These are phyloP conservation scores for Fusarium vanettenii DNA, from an alignment of 2,329 filamentous ascomycete species.

Conservation along the genomic window DNA sequence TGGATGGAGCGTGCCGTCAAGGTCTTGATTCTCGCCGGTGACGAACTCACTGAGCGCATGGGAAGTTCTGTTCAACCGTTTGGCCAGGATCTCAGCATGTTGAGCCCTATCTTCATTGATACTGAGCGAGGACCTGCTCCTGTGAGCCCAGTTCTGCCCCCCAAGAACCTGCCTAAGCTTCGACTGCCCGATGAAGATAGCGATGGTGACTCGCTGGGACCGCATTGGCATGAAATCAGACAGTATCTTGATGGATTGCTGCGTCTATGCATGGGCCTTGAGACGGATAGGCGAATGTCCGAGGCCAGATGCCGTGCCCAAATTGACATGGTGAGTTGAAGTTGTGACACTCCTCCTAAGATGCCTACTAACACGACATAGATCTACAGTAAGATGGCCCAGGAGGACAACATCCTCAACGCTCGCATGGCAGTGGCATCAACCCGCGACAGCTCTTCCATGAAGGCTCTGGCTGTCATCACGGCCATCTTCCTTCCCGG, in stretches of 20 bases:
- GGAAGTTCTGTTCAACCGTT: constrained; percentile 33
- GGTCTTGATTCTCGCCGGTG: constrained; percentile 56
- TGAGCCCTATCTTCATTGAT: constrained; percentile 39
- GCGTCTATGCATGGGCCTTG: constrained; percentile 57
- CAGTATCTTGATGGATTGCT: constrained; percentile 59
- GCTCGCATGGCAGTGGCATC: constrained; percentile 55
- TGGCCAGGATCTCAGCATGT: constrained; percentile 40
- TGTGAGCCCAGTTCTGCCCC: constrained; percentile 42
- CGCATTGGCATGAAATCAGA: constrained; percentile 60
- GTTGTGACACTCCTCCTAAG: not conserved
- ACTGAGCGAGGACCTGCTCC: constrained; percentile 38
- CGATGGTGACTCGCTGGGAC: constrained; percentile 46
- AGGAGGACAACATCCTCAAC: constrained; percentile 60
- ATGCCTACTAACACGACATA: constrained; percentile 28
- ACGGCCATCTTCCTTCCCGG: constrained; percentile 61
- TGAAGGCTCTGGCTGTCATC: constrained; percentile 61
- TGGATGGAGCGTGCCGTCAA: constrained; percentile 61
- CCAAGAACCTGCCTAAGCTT: constrained; percentile 31
- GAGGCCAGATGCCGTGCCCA: constrained; percentile 59
- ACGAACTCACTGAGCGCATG: constrained; percentile 53
- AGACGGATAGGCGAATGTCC: constrained; percentile 59
- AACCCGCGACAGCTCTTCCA: constrained; percentile 57
- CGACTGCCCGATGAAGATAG: constrained; percentile 23
- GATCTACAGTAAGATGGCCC: constrained; percentile 62
- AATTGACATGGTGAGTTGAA: constrained; percentile 56